These are phyloP conservation scores for Saturnispora silvae DNA, from an alignment of 805 yeast genomes.

Conservation along the genomic window DNA sequence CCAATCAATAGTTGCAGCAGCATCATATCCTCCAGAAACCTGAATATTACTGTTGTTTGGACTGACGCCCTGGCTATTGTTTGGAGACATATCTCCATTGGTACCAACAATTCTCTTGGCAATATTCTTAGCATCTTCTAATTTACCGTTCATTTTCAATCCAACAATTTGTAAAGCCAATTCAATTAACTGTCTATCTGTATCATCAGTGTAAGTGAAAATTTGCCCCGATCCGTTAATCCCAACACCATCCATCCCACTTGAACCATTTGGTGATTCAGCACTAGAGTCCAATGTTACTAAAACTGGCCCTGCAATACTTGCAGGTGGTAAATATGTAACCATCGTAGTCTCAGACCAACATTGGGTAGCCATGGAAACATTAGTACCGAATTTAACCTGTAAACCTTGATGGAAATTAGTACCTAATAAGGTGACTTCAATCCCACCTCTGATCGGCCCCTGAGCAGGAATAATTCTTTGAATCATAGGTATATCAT, in stretches of 20 bases:
- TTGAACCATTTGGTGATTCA: conserved; percentile 8
- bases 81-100: conserved; percentile 8
- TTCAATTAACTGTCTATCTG: conserved; percentile 90
- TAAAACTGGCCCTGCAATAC: conserved; percentile 80
- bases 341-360: conserved; percentile 95
- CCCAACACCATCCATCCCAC: conserved; percentile 17
- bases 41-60: conserved; percentile 13
- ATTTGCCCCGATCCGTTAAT: conserved; percentile 31
- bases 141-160: conserved; percentile 87
- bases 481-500: conserved; percentile 53
- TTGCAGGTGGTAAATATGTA: conserved; percentile 86
- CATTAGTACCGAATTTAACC: conserved; percentile 78
- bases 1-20: conserved; percentile 28
- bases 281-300: conserved; percentile 37
- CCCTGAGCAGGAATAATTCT: conserved; percentile 94
- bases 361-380: conserved; percentile 79
- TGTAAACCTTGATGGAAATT: conserved; percentile 74
- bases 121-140: conserved; percentile 90
- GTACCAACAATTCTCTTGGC: conserved; percentile 66
- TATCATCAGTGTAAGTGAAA: conserved; percentile 89
- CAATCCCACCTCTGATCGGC: conserved; percentile 92
- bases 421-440: conserved; percentile 80
- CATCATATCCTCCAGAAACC: neutral
- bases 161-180: conserved; percentile 95
- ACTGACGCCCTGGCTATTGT: too few species aligned